These are phyloP conservation scores for Collariella sp. DNA, from an alignment of 495 filamentous ascomycete genomes.

Conservation along the genomic window DNA sequence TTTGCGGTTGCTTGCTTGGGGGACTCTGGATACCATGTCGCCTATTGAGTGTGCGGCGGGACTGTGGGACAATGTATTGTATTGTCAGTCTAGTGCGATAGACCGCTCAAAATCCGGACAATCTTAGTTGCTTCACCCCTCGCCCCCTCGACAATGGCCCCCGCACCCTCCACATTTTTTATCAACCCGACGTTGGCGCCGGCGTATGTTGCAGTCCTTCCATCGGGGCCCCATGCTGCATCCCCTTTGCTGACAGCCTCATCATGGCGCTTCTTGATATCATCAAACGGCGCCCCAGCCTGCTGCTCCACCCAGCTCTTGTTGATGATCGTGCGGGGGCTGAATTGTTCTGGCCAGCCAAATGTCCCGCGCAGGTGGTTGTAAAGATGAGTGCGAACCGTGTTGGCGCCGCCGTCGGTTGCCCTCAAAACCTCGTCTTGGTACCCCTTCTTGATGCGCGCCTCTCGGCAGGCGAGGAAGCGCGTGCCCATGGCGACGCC, in stretches of 20 bases:
- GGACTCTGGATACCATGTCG: neutral
- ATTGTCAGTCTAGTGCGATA: neutral
- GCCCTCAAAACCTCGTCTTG: conserved; percentile 76
- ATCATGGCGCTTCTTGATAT: conserved; percentile 53
- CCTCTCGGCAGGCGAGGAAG: conserved; percentile 81
- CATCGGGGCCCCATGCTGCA: conserved; percentile 52
- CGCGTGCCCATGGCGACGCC: conserved; percentile 91
- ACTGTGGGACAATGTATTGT: neutral
- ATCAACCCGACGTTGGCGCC: conserved; percentile 54
- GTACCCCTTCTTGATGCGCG: conserved; percentile 79
- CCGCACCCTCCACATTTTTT: conserved; percentile 55
- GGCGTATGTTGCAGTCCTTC: conserved; percentile 65
- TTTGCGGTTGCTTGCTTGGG: neutral
- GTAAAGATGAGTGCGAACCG: conserved; percentile 59
- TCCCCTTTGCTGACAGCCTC: conserved; percentile 46
- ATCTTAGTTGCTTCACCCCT: conserved; percentile 53
- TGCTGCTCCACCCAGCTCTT: conserved; percentile 50
- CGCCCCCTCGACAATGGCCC: conserved; percentile 59
- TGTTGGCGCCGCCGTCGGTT: conserved; percentile 53
- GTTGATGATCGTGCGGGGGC: conserved; percentile 55
- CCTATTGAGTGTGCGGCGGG: neutral
- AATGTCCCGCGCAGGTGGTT: conserved; percentile 60
- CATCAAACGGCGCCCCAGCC: conserved; percentile 46
- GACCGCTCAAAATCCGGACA: conserved; percentile 24
- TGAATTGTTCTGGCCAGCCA: conserved; percentile 59